phyloP scores from a whole-genome alignment of 2,329 filamentous ascomycete genomes.

The Magnaporthiopsis incrustans region DNA sequence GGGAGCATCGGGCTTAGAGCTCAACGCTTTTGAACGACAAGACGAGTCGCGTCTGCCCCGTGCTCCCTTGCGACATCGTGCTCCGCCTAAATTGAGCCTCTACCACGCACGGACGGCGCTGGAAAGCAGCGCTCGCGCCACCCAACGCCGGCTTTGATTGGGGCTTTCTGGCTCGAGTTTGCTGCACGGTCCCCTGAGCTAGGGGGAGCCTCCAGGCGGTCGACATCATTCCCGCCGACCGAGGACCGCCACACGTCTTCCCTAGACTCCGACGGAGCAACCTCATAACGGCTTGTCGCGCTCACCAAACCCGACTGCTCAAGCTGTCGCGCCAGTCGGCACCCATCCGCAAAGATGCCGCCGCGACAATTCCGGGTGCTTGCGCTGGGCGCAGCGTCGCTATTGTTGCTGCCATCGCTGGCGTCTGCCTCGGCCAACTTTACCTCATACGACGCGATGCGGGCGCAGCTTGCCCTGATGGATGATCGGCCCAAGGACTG shows the following conservation, averaged over 20 bases:
- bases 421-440: constrained; percentile 42
- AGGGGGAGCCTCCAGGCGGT: background rate
- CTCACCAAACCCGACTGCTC: background rate
- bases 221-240: background rate
- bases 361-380: constrained; percentile 28
- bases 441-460: constrained; percentile 52
- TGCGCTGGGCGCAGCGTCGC: constrained; percentile 29
- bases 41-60: background rate
- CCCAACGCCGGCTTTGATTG: background rate
- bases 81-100: background rate
- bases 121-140: background rate
- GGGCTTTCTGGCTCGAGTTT: background rate
- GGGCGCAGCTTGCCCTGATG: constrained; percentile 61
- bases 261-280: background rate
- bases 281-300: background rate
- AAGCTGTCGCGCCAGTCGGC: background rate
- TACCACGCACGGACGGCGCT: background rate
- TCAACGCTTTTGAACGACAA: background rate
- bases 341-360: constrained; percentile 25
- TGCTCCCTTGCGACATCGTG: background rate
- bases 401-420: constrained; percentile 26
- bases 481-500: constrained; percentile 68
- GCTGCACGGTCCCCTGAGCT: background rate
- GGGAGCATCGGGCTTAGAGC: background rate
- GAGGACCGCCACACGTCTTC: background rate